phyloP scores from a whole-genome alignment of 2,329 filamentous ascomycete genomes.

The Podosphaera fusca region DNA sequence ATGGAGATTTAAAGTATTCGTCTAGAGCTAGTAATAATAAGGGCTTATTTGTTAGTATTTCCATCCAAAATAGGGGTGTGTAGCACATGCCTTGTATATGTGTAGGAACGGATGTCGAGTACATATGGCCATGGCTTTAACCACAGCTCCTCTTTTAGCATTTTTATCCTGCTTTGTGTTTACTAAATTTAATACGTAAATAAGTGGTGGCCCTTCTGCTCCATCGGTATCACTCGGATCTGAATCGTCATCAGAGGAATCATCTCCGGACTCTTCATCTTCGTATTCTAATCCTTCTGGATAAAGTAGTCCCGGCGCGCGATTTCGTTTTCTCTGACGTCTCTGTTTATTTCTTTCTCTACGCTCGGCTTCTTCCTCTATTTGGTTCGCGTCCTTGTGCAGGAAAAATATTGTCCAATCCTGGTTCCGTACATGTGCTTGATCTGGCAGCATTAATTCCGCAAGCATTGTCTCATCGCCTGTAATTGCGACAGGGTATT shows the following conservation, averaged over 20 bases:
- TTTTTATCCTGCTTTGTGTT: constrained; percentile 94
- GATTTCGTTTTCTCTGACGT: constrained; percentile 29
- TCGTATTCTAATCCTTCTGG: constrained; percentile 20
- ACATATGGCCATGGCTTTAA: constrained; percentile 98
- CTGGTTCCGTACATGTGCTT: constrained; percentile 80
- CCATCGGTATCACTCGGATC: constrained; percentile 41
- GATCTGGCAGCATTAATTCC: constrained; percentile 93
- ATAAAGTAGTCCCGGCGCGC: constrained; percentile 24
- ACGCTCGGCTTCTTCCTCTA: constrained; percentile 55
- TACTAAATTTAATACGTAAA: constrained; percentile 92
- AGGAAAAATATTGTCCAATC: constrained; percentile 99
- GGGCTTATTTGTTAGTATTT: constrained; percentile 30
- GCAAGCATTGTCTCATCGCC: constrained; percentile 96
- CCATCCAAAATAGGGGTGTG: constrained; percentile 2
- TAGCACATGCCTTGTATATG: constrained; percentile 64
- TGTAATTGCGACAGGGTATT: constrained; percentile 84
- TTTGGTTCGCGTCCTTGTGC: constrained; percentile 75
- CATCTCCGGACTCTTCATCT: constrained; percentile 24
- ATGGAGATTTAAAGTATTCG: constrained; percentile 87
- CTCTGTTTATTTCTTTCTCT: constrained; percentile 29
- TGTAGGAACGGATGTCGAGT: constrained; percentile 92
- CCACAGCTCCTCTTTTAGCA: constrained; percentile 77
- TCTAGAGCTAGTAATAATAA: constrained; percentile 75
- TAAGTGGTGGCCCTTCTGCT: constrained; percentile 68
- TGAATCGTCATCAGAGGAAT: constrained; percentile 28